These are phyloP conservation scores for Rosa lucieae DNA, from an alignment of 306 rosid genomes.

Conservation along the genomic window DNA sequence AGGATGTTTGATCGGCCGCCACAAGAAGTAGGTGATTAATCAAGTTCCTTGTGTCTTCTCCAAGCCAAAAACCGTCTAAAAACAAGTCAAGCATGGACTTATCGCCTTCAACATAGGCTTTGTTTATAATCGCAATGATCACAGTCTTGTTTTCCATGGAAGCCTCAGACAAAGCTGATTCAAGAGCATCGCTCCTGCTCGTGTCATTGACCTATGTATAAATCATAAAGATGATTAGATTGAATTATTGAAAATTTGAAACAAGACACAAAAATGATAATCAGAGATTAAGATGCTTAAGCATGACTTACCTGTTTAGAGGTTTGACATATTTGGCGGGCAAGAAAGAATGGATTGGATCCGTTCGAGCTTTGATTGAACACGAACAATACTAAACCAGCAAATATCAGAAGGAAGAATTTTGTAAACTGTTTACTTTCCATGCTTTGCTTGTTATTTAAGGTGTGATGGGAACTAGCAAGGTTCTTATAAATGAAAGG, in stretches of 20 bases:
- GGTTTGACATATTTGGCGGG: not conserved
- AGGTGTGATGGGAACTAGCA: not conserved
- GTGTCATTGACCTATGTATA: not conserved
- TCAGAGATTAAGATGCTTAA: not conserved
- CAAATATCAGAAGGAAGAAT: not conserved
- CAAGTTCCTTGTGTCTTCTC: constrained; percentile 32
- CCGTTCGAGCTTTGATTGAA: constrained; percentile 5
- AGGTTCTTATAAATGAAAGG: not conserved
- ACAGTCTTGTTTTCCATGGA: constrained; percentile 21
- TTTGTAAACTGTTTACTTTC: not conserved
- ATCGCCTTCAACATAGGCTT: constrained; percentile 32
- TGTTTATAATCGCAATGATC: constrained; percentile 29
- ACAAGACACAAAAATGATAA: not conserved
- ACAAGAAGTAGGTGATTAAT: constrained; percentile 29
- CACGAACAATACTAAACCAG: not conserved
- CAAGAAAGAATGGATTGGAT: not conserved
- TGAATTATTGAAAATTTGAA: not conserved
- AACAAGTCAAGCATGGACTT: constrained; percentile 37
- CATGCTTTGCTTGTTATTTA: not conserved
- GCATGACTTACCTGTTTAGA: not conserved
- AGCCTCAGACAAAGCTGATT: constrained; percentile 23
- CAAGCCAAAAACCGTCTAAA: constrained; percentile 30
- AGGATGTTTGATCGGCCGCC: constrained; percentile 26
- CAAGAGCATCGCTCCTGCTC: constrained; percentile 16
- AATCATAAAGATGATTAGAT: not conserved